Base-by-base conservation (phyloP, 371 early-diverging fungal genomes). In the Lichtheimia ornata region DNA sequence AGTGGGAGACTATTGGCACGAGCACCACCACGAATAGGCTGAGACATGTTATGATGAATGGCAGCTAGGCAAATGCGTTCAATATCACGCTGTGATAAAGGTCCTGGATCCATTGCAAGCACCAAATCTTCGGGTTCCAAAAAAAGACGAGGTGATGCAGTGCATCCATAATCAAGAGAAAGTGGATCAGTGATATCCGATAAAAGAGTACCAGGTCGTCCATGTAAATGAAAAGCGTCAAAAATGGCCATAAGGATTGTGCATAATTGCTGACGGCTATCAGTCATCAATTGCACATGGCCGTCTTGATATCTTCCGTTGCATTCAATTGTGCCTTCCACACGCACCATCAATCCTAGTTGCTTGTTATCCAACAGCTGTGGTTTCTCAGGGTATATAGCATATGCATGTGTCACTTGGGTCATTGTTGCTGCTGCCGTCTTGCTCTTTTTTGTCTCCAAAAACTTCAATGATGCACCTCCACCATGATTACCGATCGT, bases 381-480 rank as follows among this genome's bases (percentile, higher is more conserved):
- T 12, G 73, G 65, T 17, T 66, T 71, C 56, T 82, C 85, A 2
- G 92, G 93, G 59, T 88, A 93, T 45, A 91, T 79, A 4, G 91
- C 87, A 59, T 91, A 91, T 2, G 86, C 88, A 58, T 85, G 86
- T 27, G 72, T 77, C 41, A 88, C 73, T 24, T 78, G 74, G 18
- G 75, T 74, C 51, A 90, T 58, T 2, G 82, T 73, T 41, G 81
- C 55, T 13, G 75, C 52, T 2, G 88, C 84, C 15, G 65, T 54
- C 62, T 83, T 88, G 44, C 84, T 71, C 63, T 84, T 85, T 53
- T 82, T 81, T 35, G 66, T 74, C 18, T 83, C 84, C 50, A 77
- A 84, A 24, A 90, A 65, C 4, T 72, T 64, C 24, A 83, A 63
- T 20, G 74, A 71, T 66, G 64, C 2, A 56, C 35, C 47, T 1